Conservation (phyloP, 129 eudicot genomes). For the Saussurea involucrata region DNA sequence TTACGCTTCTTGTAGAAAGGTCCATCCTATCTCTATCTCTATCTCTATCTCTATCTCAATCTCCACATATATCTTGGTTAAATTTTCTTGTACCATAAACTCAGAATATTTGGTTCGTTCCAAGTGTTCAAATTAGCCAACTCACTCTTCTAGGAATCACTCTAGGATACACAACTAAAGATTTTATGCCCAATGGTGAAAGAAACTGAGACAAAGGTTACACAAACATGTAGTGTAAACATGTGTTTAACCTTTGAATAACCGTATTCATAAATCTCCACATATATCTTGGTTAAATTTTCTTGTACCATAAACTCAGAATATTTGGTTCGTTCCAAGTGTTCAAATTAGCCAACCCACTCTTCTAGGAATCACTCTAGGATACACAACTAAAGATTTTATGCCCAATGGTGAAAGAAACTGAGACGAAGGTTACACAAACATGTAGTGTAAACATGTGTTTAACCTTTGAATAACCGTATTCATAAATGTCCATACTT, state of each 20-base stretch:
- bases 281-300: background rate
- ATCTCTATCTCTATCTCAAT: background rate
- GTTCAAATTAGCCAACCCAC: background rate
- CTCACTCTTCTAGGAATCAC: background rate
- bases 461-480: too few relatives aligned
- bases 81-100: background rate
- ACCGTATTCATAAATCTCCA: too few relatives aligned
- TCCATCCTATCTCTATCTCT: conserved; percentile 12
- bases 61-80: background rate
- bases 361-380: background rate
- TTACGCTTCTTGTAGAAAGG: conserved; percentile 75
- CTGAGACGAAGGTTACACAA: background rate
- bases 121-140: background rate
- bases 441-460: background rate
- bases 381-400: background rate
- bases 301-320: background rate
- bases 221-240: background rate
- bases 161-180: background rate
- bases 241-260: too few relatives aligned
- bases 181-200: background rate
- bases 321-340: background rate
- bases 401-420: background rate
- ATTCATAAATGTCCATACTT: too few relatives aligned
- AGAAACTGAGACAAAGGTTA: background rate
- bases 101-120: background rate